These are phyloP conservation scores for Pezicula neosporulosa DNA, from an alignment of 2,329 filamentous ascomycete species.

Conservation along the genomic window DNA sequence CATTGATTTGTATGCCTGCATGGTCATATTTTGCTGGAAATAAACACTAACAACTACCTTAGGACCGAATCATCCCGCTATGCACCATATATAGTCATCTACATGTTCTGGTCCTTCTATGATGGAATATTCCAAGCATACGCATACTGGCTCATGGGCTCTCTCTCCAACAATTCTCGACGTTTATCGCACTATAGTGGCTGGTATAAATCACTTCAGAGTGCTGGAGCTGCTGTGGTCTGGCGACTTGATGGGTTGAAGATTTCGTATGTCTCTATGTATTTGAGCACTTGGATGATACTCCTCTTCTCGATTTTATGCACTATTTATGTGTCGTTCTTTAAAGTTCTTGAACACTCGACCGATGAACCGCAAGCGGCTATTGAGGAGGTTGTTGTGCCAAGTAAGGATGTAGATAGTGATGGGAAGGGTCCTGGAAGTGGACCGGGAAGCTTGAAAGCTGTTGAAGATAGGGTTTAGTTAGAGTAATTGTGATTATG, in stretches of 20 bases:
- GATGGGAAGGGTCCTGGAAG: too few species aligned
- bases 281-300: constrained; percentile 71
- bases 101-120: constrained; percentile 84
- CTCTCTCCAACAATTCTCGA: constrained; percentile 83
- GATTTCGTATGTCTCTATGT: constrained; percentile 65
- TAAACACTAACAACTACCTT: too few species aligned
- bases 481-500: too few species aligned
- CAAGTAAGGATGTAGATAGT: too few species aligned
- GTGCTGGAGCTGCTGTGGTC: constrained; percentile 71
- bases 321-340: too few species aligned
- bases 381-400: too few species aligned
- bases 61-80: constrained; percentile 48
- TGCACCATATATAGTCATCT: constrained; percentile 76
- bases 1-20: neutral
- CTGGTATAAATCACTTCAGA: constrained; percentile 85
- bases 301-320: constrained; percentile 32
- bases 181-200: constrained; percentile 87
- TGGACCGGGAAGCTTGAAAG: too few species aligned
- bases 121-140: constrained; percentile 86
- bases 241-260: constrained; percentile 63
- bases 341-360: too few species aligned
- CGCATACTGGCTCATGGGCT: constrained; percentile 91
- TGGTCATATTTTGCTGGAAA: too few species aligned
- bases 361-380: too few species aligned
- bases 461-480: too few species aligned